Evolutionary conservation across 2,329 filamentous ascomycete species (phyloP).

Genomic region (Chrysoporthe austroafricana): DNA sequence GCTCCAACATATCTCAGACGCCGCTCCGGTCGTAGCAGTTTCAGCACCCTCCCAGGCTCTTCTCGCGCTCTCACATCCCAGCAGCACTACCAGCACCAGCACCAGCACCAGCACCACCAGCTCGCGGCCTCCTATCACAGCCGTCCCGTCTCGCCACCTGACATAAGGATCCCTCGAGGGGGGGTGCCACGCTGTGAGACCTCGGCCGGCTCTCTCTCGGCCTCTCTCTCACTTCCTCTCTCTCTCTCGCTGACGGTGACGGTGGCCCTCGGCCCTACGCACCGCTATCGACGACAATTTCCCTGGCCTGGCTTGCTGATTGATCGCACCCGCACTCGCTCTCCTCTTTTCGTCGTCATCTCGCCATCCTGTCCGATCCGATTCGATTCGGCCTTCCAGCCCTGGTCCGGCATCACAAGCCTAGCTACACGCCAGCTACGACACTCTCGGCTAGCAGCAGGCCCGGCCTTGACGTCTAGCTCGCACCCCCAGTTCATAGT

Average conservation of each 20-base stretch:
- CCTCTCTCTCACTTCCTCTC: too few relatives aligned
- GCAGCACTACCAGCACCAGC: too few relatives aligned
- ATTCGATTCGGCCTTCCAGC: too few relatives aligned
- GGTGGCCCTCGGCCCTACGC: too few relatives aligned
- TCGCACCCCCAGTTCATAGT: not conserved
- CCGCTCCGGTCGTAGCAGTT: slow-evolving; percentile 30
- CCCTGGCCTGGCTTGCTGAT: too few relatives aligned
- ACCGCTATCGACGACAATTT: too few relatives aligned
- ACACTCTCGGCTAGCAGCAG: not conserved
- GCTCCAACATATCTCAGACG: slow-evolving; percentile 31
- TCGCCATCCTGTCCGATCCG: too few relatives aligned
- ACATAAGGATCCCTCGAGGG: not conserved
- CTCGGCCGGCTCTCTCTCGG: not conserved
- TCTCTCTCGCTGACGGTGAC: too few relatives aligned
- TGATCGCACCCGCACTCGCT: too few relatives aligned
- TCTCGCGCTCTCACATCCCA: not conserved
- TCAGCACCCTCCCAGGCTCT: slow-evolving; percentile 27
- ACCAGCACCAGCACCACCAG: not conserved
- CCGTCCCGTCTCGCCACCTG: slow-evolving; percentile 14
- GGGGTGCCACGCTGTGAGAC: not conserved
- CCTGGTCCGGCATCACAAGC: too few relatives aligned
- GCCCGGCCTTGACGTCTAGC: not conserved
- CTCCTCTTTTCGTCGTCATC: too few relatives aligned
- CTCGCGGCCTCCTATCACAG: not conserved
- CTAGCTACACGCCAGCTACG: too few relatives aligned